Base-by-base conservation (phyloP, 208 protist genomes). In the Trypanosoma boissoni region DNA sequence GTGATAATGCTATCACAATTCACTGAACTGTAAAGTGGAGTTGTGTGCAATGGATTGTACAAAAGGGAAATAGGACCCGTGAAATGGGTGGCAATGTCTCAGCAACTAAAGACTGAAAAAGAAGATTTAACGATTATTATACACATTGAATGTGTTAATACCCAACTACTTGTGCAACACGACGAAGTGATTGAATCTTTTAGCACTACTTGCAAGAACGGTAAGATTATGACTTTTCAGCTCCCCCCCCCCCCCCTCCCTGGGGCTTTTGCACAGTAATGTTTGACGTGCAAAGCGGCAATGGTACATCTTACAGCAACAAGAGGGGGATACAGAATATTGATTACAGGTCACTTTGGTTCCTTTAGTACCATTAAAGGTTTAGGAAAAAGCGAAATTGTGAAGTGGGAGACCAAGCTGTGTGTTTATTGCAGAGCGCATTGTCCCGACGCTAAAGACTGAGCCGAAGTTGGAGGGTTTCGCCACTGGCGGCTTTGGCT, bases 291-390 rank as follows among this genome's bases (percentile, higher is more conserved):
- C 10, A 2, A 61, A 51, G 18, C 2, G 39, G 29, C 28, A 51
- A 58, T 83, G 76, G 76, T 64, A 68, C 72, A 78, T 83, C 54
- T 83, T 76, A 58, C 78, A 83, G 39, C 72, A 83, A 45, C 76
- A n/a, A n/a, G 72, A 20, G 51, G 54, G 43, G 64, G 72, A n/a
- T 78, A 64, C 64, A 64, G 75, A 23, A 76, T 78, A 63, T 54
- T 71, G 20, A 58, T 83, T 3, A 78, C 69, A 5, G 74, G 69
- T 16, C 76, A 77, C 64, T 81, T 81, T 62, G 74, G 74, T 8
- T 29, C 74, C n/a, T 23, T 51, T 36, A 74, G 34, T 45, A 23
- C 37, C 18, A 70, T 81, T n/a, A 34, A 39, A 21, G 64, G 56
- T 23, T 50, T 76, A 2, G 61, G 64, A 28, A 64, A n/a, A 50